phyloP scores from a whole-genome alignment of 441 rosid species.

The Euphorbia schlechtendalii region DNA sequence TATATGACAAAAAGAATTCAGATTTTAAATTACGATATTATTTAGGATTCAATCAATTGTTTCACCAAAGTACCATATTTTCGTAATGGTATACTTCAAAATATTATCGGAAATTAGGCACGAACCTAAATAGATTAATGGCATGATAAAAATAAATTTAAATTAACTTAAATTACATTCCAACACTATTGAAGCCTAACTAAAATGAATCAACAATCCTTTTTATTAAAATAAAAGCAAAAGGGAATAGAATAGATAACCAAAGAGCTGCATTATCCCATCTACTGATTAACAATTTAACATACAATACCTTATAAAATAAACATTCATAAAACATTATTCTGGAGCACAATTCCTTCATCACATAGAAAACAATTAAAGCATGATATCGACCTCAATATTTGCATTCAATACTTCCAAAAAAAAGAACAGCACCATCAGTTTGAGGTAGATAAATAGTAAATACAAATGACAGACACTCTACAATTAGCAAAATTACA shows the following conservation, averaged over 20 bases:
- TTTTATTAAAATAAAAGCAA: neutral
- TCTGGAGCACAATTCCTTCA: neutral
- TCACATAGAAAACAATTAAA: neutral
- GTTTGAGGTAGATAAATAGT: neutral
- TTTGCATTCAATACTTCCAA: neutral
- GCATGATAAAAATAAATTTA: neutral
- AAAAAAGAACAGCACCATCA: neutral
- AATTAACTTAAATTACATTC: neutral
- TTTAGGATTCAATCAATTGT: too few species aligned
- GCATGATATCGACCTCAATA: neutral
- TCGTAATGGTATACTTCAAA: too few species aligned
- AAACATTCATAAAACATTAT: neutral
- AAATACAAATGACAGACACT: neutral
- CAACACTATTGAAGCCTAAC: neutral
- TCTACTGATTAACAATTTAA: neutral
- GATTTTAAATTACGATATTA: too few species aligned
- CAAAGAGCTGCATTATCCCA: neutral
- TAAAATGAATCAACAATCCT: neutral
- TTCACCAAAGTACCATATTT: too few species aligned
- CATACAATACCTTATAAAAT: too few species aligned
- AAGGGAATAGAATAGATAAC: neutral
- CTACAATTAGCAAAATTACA: too few species aligned
- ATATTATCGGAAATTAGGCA: too few species aligned
- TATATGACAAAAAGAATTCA: too few species aligned
- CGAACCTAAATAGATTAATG: too few species aligned